Evolutionary conservation across 78 protist species (phyloP), one percentile per base, ranked within the genome.

Genomic region (Guillardia theta): DNA sequence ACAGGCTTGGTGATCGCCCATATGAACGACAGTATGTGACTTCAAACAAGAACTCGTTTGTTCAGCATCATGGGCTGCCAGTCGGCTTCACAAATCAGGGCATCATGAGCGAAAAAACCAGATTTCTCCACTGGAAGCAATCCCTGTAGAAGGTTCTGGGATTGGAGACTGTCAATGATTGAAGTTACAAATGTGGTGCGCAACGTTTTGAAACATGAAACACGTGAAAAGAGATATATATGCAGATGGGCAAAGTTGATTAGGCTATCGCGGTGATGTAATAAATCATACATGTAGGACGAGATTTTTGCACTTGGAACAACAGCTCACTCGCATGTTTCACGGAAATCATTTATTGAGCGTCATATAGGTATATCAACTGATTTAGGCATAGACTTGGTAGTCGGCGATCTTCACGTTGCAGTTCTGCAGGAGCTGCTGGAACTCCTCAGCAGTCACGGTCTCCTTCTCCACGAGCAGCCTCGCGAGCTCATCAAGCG

Each of bases 401-500:
- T 36, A 77, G 43, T 41, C 48, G 44, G 44, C 0, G 48, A 77
- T 77, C 48, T 36, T 77, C 36, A 77, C 83, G 83, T 70, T 43
- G 41, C 83, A 77, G 77, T 46, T 70, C 15, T 33, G n/a, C 47
- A 92, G 83, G 48, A 94, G 19, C 88, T 30, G 18, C 48, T 5
- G 21, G 64, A 94, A 83, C 80, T 94, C 95, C 44, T 64, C 92
- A 3, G 70, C 93, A 22, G 83, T 48, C 88, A 94, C 88, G 9
- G 94, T 94, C 92, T 94, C 95, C 48, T 94, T 36, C 77, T 90
- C 94, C 44, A 94, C 70, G 18, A 94, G 95, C 87, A 30, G 18
- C n/a, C 44, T 6, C 37, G 94, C 58, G 37, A 94, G 48, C 19
- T 12, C 48, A 48, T 94, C 95, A n/a, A 94, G 93, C 48, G 78